A percentile compares a stretch with the other conserved stretches of the same genome.
Conservation (phyloP, 345 rosid genomes). For the Eucalyptus globulus region DNA sequence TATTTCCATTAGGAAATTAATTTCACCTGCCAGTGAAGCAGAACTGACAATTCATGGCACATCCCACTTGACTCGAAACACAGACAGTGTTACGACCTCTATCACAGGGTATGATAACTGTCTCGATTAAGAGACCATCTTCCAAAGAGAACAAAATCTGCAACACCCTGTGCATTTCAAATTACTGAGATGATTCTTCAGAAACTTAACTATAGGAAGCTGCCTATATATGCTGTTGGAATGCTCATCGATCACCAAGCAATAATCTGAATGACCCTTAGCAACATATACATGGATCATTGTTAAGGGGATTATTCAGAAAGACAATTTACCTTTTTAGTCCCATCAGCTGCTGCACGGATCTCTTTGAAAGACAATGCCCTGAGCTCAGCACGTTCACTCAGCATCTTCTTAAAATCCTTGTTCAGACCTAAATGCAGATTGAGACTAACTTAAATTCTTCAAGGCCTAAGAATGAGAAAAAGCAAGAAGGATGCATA, state of each 20-base stretch:
- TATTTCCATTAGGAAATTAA: not conserved
- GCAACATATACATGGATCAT: not conserved
- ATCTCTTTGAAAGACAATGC: constrained; percentile 61
- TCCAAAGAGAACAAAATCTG: constrained; percentile 85
- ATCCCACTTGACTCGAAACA: constrained; percentile 92
- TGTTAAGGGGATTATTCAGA: not conserved
- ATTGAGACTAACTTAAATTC: not conserved
- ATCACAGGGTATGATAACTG: constrained; percentile 82
- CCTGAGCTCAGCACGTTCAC: constrained; percentile 48
- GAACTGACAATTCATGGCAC: constrained; percentile 97
- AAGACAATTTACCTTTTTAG: constrained; percentile 53
- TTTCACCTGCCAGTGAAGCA: constrained; percentile 80
- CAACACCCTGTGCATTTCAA: constrained; percentile 60
- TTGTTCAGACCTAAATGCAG: constrained; percentile 59
- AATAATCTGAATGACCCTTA: not conserved
- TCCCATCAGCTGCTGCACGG: constrained; percentile 71
- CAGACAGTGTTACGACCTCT: constrained; percentile 85
- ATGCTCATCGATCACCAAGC: not conserved
- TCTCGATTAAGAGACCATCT: constrained; percentile 74
- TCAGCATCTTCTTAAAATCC: constrained; percentile 71
- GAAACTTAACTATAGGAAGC: not conserved
- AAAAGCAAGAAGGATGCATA: not conserved
- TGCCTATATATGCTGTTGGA: not conserved
- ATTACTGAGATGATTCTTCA: constrained; percentile 52
- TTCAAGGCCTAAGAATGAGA: not conserved